Percentiles rank a stretch among this genome's conserved stretches.
Evolutionary conservation across 768 basidiomycete species (phyloP).

Genomic region (Leccinum uliginosum): DNA sequence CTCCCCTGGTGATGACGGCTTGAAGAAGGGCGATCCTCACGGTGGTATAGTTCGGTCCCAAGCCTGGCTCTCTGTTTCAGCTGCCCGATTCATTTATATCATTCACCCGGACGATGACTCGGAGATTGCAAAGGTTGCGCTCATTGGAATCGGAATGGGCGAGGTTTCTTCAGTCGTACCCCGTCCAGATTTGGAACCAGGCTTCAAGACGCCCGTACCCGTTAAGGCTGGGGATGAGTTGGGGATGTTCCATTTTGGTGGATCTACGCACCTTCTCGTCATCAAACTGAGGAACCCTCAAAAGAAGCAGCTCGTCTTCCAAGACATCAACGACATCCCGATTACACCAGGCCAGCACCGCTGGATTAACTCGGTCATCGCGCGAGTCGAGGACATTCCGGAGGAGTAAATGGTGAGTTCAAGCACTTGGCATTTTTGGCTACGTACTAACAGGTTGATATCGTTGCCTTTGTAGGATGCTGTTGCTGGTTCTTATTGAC

Average conservation of each 20-base stretch:
- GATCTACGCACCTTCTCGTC: constrained; percentile 44
- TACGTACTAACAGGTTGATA: too few species aligned
- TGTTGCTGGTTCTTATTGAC: too few species aligned
- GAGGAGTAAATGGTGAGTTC: not conserved
- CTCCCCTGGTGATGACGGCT: too few species aligned
- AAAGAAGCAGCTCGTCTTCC: not conserved
- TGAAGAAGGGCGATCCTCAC: not conserved
- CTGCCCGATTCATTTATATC: not conserved
- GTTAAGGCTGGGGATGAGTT: not conserved
- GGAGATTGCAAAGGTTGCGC: not conserved
- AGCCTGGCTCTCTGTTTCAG: not conserved
- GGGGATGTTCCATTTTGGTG: constrained; percentile 57
- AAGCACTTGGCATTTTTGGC: not conserved
- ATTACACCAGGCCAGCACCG: not conserved
- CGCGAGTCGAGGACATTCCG: not conserved
- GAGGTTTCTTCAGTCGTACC: too few species aligned
- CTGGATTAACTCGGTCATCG: not conserved
- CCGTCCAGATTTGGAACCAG: too few species aligned
- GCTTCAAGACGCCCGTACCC: not conserved
- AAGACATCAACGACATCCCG: not conserved
- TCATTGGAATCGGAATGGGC: not conserved
- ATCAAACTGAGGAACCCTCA: constrained; percentile 21
- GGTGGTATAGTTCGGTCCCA: not conserved
- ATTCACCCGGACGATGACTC: not conserved
- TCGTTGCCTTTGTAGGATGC: too few species aligned